These are phyloP conservation scores for Aciculoconidium aculeatum DNA, from an alignment of 805 yeast species.

Conservation along the genomic window DNA sequence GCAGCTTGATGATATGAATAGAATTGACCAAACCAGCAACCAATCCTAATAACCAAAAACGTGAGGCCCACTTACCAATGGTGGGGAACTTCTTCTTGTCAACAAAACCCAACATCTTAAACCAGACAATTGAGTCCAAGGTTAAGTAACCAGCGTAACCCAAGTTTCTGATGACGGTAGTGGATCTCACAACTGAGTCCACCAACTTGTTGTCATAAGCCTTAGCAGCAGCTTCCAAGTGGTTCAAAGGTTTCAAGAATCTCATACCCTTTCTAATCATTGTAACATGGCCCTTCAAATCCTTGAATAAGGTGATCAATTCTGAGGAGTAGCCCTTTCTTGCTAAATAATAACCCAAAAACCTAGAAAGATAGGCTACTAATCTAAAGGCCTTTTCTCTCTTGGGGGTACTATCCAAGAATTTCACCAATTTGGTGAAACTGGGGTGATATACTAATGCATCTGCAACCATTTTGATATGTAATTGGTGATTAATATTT, in stretches of 20 bases:
- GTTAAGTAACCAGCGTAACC: conserved; percentile 59
- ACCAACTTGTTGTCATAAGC: conserved; percentile 65
- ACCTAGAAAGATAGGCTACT: conserved; percentile 74
- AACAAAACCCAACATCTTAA: conserved; percentile 53
- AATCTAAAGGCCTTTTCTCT: conserved; percentile 77
- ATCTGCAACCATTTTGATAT: conserved; percentile 59
- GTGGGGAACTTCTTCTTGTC: conserved; percentile 41
- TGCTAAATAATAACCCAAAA: conserved; percentile 56
- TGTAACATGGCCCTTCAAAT: conserved; percentile 57
- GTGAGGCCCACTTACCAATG: conserved; percentile 53
- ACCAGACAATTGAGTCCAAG: conserved; percentile 58
- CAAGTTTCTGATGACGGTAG: conserved; percentile 51
- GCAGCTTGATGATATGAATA: conserved; percentile 42
- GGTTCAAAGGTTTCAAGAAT: conserved; percentile 73
- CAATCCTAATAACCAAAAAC: conserved; percentile 76
- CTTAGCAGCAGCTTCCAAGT: conserved; percentile 61
- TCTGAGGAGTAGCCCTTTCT: conserved; percentile 49
- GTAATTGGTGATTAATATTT: too few species aligned
- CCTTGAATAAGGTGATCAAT: conserved; percentile 43
- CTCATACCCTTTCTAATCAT: conserved; percentile 79
- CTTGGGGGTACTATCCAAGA: conserved; percentile 63
- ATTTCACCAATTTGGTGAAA: conserved; percentile 51
- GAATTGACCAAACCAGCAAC: conserved; percentile 57
- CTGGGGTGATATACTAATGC: conserved; percentile 71
- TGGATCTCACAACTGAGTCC: conserved; percentile 51